Evolutionary conservation across 352 stramenopile species (phyloP).

Genomic region (Globisporangium heterothallicum): DNA sequence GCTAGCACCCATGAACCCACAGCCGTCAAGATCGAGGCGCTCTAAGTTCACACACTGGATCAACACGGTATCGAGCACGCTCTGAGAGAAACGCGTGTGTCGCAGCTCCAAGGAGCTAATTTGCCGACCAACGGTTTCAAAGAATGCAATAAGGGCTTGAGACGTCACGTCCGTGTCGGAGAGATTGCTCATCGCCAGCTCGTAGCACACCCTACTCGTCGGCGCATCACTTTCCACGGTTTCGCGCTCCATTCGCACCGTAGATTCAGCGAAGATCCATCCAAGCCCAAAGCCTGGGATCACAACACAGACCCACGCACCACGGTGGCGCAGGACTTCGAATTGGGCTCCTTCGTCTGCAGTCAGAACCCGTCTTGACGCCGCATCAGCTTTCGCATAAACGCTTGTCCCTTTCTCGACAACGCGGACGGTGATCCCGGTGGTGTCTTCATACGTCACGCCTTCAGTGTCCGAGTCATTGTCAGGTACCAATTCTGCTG

Average conservation of each 20-base stretch:
- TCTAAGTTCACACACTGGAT: conserved; percentile 3
- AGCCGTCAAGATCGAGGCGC: conserved; percentile 8
- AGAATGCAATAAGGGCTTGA: conserved; percentile 1
- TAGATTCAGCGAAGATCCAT: conserved; percentile 1
- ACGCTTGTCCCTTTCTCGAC: background rate
- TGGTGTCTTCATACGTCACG: background rate
- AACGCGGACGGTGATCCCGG: background rate
- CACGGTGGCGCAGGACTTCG: conserved; percentile 1
- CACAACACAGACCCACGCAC: conserved; percentile 1
- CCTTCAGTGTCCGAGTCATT: too few species aligned
- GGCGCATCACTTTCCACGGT: too few species aligned
- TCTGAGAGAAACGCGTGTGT: background rate
- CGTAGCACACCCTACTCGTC: conserved; percentile 2
- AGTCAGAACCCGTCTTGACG: background rate
- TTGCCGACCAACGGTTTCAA: conserved; percentile 3
- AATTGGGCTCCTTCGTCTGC: background rate
- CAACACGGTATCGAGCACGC: background rate
- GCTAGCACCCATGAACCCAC: background rate
- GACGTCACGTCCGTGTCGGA: conserved; percentile 1
- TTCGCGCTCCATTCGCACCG: too few species aligned
- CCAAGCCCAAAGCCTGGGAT: conserved; percentile 8
- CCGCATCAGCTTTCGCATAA: background rate
- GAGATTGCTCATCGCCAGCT: conserved; percentile 6
- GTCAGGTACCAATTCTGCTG: background rate
- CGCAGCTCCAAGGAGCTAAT: conserved; percentile 8